Conservation (phyloP, 306 rosid genomes). For the Mucuna pruriens region DNA sequence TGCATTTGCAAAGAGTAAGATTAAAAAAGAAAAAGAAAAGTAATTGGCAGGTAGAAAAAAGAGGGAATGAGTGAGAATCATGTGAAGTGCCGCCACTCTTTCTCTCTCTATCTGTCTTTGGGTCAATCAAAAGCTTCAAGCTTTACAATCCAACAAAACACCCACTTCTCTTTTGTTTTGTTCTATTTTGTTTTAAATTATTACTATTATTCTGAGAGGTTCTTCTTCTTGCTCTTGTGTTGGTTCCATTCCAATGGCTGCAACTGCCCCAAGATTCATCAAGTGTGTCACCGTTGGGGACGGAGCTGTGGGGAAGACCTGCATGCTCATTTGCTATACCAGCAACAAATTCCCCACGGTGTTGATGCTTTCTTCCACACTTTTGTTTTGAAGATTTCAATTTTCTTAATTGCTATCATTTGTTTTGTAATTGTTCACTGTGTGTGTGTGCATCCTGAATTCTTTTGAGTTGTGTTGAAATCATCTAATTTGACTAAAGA, state of each 20-base stretch:
- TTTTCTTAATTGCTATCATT: neutral
- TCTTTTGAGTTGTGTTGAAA: conserved; percentile 38
- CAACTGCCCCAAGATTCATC: conserved; percentile 85
- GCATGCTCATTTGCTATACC: conserved; percentile 96
- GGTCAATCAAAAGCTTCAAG: conserved; percentile 55
- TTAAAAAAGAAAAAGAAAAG: neutral
- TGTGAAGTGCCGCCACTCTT: conserved; percentile 65
- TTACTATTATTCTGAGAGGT: conserved; percentile 26
- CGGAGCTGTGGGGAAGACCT: conserved; percentile 96
- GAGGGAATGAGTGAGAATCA: conserved; percentile 72
- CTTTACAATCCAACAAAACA: conserved; percentile 49
- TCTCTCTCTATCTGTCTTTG: conserved; percentile 37
- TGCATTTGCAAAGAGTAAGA: neutral
- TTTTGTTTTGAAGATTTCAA: conserved; percentile 33
- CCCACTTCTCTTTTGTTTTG: conserved; percentile 21
- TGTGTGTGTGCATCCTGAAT: conserved; percentile 40
- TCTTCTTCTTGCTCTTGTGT: conserved; percentile 6
- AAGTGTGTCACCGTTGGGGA: conserved; percentile 94
- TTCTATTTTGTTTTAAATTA: no score
- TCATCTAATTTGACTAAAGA: neutral
- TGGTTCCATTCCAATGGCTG: conserved; percentile 68
- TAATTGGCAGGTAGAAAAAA: conserved; percentile 13
- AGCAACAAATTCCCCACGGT: conserved; percentile 94
- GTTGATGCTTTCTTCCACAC: neutral
- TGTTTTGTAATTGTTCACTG: neutral